Percentiles rank a stretch among this genome's conserved stretches.
Evolutionary conservation across 1,284 basidiomycete species (phyloP).

Genomic region (Quambalaria eucalypti): DNA sequence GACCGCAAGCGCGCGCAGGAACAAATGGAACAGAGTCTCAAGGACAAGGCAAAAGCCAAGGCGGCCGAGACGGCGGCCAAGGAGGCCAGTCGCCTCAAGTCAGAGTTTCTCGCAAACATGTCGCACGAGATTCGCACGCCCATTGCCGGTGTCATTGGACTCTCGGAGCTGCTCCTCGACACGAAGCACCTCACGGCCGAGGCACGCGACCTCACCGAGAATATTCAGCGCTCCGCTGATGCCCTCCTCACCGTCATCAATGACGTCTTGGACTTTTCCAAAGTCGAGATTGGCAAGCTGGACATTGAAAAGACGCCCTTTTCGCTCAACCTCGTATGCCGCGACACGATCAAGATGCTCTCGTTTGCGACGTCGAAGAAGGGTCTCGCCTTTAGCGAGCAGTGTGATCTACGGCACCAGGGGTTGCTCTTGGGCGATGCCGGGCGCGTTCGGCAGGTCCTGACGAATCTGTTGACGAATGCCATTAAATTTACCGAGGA

Average conservation of each 20-base stretch:
- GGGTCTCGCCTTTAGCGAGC: slow-evolving; percentile 41
- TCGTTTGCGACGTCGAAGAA: slow-evolving; percentile 45
- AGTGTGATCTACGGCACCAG: slow-evolving; percentile 28
- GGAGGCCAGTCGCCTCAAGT: slow-evolving; percentile 53
- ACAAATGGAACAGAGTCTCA: slow-evolving; percentile 38
- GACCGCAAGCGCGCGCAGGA: slow-evolving; percentile 42
- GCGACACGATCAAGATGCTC: slow-evolving; percentile 45
- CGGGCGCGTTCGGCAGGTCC: slow-evolving; percentile 40
- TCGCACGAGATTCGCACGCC: slow-evolving; percentile 51
- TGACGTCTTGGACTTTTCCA: slow-evolving; percentile 50
- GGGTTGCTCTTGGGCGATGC: slow-evolving; percentile 38
- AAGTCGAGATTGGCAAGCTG: slow-evolving; percentile 49
- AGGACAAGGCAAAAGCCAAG: slow-evolving; percentile 41
- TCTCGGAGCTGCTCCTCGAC: slow-evolving; percentile 43
- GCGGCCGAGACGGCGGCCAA: slow-evolving; percentile 48
- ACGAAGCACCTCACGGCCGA: slow-evolving; percentile 42
- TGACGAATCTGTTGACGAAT: slow-evolving; percentile 48
- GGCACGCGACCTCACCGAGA: slow-evolving; percentile 49
- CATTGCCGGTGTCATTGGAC: slow-evolving; percentile 47
- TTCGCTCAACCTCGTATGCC: slow-evolving; percentile 45
- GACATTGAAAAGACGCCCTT: slow-evolving; percentile 49
- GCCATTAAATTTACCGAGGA: slow-evolving; percentile 48
- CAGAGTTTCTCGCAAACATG: slow-evolving; percentile 47
- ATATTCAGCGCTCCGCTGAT: slow-evolving; percentile 49
- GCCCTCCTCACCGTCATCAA: slow-evolving; percentile 51